These are phyloP conservation scores for Tetradesmus obliquus DNA, from an alignment of 139 green algal species.

Conservation along the genomic window DNA sequence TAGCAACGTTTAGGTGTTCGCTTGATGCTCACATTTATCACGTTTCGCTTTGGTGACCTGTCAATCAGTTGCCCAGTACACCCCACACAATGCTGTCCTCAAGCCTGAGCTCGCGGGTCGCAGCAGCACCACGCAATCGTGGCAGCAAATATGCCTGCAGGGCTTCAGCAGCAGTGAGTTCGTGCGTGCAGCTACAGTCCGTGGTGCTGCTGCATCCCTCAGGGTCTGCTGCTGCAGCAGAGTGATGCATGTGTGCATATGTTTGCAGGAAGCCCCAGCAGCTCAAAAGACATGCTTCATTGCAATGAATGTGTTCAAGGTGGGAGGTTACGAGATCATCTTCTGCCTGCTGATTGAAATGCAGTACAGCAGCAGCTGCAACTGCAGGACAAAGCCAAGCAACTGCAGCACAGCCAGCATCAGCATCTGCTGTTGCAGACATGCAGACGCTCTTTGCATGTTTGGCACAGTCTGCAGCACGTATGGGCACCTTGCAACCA, in stretches of 20 bases:
- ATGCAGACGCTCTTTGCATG: background rate
- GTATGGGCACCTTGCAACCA: background rate
- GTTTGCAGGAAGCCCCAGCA: background rate
- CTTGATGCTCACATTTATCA: background rate
- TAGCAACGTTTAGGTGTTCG: background rate
- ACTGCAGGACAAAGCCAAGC: no score
- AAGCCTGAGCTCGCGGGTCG: background rate
- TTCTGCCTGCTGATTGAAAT: background rate
- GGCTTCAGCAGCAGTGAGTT: background rate
- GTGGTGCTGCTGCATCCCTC: background rate
- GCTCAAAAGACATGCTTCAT: slow-evolving; percentile 27
- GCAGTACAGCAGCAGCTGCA: background rate
- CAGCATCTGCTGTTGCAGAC: background rate
- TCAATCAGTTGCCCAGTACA: background rate
- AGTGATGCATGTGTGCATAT: background rate
- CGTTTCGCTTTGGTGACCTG: background rate
- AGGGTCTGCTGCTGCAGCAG: background rate
- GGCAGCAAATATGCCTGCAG: background rate
- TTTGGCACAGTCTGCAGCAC: background rate
- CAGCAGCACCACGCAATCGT: no score
- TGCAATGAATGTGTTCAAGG: slow-evolving; percentile 53
- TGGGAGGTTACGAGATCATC: background rate
- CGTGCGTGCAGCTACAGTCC: background rate
- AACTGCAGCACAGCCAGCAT: background rate
- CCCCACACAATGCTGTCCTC: background rate